phyloP scores from a whole-genome alignment of 2,329 filamentous ascomycete species.

The Ophiostoma piceae region DNA sequence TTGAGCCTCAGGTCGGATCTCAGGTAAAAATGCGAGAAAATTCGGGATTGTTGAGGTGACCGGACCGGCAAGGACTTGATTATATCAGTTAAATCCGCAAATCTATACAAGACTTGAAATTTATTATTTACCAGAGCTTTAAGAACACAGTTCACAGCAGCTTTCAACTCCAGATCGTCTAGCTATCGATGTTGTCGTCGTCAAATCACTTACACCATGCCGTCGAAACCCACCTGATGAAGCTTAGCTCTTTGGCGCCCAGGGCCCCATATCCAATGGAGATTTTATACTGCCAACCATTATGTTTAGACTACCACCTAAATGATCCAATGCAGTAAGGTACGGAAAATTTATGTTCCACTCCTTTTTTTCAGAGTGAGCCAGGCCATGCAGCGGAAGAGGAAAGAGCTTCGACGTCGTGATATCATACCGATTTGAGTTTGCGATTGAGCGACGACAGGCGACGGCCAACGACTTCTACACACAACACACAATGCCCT shows the following conservation, averaged over 20 bases:
- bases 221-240: not conserved
- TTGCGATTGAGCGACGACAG: not conserved
- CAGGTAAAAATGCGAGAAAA: no score
- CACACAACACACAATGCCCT: not conserved
- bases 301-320: no score
- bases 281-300: no score
- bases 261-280: no score
- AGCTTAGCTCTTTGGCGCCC: not conserved
- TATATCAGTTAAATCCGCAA: no score
- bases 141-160: no score
- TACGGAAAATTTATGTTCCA: constrained; percentile 21
- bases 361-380: constrained; percentile 16
- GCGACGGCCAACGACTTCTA: constrained; percentile 2
- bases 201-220: not conserved
- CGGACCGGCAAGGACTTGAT: no score
- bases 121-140: no score
- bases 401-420: not conserved
- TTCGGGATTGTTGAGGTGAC: no score
- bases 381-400: not conserved
- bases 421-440: not conserved
- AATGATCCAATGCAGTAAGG: not conserved
- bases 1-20: no score
- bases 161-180: no score
- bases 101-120: no score
- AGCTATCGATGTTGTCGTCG: not conserved